These are phyloP conservation scores for Ogataea sp. DNA, from an alignment of 805 yeast genomes.

Conservation along the genomic window DNA sequence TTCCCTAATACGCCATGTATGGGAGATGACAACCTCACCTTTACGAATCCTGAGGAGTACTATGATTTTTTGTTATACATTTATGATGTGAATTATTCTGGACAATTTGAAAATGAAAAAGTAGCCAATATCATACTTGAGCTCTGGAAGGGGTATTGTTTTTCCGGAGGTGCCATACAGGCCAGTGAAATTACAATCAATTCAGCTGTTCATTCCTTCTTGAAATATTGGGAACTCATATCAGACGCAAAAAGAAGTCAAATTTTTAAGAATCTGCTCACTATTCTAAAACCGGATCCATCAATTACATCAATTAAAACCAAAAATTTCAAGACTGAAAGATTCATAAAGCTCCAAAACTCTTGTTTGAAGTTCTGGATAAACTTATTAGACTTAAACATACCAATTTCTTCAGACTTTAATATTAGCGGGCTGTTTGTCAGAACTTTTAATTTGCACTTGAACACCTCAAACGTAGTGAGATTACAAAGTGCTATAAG, in stretches of 20 bases:
- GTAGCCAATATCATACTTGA: slow-evolving; percentile 16
- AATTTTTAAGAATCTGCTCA: slow-evolving; percentile 17
- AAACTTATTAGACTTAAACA: slow-evolving; percentile 31
- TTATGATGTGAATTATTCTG: slow-evolving; percentile 8
- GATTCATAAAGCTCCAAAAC: slow-evolving; percentile 15
- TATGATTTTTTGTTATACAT: slow-evolving; percentile 18
- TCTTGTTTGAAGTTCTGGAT: slow-evolving; percentile 22
- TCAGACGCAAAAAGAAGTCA: slow-evolving; percentile 6
- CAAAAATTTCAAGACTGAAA: slow-evolving; percentile 2
- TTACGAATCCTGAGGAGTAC: slow-evolving; percentile 16
- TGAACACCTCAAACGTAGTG: slow-evolving; percentile 34
- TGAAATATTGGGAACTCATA: slow-evolving; percentile 16
- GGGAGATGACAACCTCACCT: slow-evolving; percentile 6
- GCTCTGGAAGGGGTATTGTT: slow-evolving; percentile 49
- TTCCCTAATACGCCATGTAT: too few relatives aligned
- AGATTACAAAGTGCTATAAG: slow-evolving; percentile 33
- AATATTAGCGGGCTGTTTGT: slow-evolving; percentile 31
- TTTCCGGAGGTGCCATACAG: slow-evolving; percentile 48
- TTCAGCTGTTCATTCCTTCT: slow-evolving; percentile 31
- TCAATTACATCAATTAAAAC: not conserved
- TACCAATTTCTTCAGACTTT: slow-evolving; percentile 23
- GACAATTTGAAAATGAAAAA: slow-evolving; percentile 1
- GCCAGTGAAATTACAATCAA: slow-evolving; percentile 39
- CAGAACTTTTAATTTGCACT: slow-evolving; percentile 47
- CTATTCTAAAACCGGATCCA: slow-evolving; percentile 19